A percentile compares a stretch with the other conserved stretches of the same genome.
Evolutionary conservation across 2,329 filamentous ascomycete genomes (phyloP).

Genomic region (Pyrenochaeta sp.): DNA sequence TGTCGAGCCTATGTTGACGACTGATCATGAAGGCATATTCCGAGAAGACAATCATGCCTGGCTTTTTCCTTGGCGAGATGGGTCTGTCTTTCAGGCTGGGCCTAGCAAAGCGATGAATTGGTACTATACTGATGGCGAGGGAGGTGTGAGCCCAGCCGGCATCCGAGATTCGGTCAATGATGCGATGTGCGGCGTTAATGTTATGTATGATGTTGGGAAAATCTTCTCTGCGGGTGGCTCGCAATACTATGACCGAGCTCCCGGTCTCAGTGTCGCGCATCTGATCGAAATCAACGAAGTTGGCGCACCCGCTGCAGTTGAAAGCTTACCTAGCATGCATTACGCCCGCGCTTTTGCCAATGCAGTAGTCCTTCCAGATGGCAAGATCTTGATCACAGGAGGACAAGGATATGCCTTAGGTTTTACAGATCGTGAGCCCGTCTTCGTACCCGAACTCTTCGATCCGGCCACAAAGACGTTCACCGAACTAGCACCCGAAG

Average conservation of each 20-base stretch:
- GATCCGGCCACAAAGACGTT: constrained; percentile 27
- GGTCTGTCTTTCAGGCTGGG: constrained; percentile 61
- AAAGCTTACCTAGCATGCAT: constrained; percentile 20
- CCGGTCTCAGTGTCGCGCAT: constrained; percentile 19
- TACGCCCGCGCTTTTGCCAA: constrained; percentile 28
- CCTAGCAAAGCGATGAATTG: constrained; percentile 64
- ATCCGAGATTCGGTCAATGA: constrained; percentile 49
- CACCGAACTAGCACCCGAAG: constrained; percentile 21
- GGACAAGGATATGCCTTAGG: constrained; percentile 22
- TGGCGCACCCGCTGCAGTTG: constrained; percentile 16
- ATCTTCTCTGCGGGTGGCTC: constrained; percentile 46
- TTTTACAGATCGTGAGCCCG: constrained; percentile 24
- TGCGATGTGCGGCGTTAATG: constrained; percentile 55
- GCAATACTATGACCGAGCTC: constrained; percentile 19
- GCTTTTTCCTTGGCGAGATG: constrained; percentile 29
- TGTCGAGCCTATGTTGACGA: constrained; percentile 26
- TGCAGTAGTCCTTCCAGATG: constrained; percentile 31
- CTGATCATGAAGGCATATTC: constrained; percentile 24
- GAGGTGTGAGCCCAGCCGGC: constrained; percentile 54
- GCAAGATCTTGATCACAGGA: constrained; percentile 33
- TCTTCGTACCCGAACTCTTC: constrained; percentile 30
- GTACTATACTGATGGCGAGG: constrained; percentile 58
- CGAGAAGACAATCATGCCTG: constrained; percentile 32
- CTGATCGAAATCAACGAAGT: constrained; percentile 28
- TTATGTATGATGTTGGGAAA: constrained; percentile 55